Evolutionary conservation across 2,329 filamentous ascomycete species (phyloP).

Genomic region (Colletotrichum noveboracense): DNA sequence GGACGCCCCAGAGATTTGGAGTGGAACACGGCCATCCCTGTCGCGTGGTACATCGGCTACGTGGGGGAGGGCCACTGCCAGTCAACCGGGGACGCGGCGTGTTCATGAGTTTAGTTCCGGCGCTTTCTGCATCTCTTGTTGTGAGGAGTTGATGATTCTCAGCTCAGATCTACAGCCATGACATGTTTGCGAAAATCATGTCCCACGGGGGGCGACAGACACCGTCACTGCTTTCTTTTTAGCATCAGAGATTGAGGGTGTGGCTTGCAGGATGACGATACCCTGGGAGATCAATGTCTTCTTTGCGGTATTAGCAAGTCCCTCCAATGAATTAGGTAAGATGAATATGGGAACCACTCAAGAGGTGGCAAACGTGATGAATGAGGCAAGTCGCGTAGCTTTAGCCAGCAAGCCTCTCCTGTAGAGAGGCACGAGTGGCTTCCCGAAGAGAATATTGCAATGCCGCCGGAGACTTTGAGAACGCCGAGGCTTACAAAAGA

Average conservation of each 20-base stretch:
- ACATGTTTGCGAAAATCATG: background rate
- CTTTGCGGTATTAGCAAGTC: background rate
- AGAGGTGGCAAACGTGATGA: background rate
- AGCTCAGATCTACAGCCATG: background rate
- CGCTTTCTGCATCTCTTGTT: background rate
- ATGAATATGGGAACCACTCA: background rate
- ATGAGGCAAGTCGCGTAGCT: background rate
- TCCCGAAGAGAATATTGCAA: background rate
- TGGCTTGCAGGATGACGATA: background rate
- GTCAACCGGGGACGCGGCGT: background rate
- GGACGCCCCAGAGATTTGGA: background rate
- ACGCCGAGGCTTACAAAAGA: constrained; percentile 1
- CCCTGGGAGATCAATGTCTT: background rate
- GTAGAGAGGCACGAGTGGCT: background rate
- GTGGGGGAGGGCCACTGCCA: background rate
- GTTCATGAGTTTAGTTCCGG: background rate
- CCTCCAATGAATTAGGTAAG: background rate
- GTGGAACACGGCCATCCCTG: background rate
- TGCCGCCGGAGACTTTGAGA: background rate
- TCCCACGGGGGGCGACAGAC: background rate
- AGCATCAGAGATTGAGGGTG: background rate
- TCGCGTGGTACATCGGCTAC: background rate
- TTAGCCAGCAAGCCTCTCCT: background rate
- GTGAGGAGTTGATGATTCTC: background rate
- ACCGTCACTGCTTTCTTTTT: background rate